Conservation (phyloP, 1,284 basidiomycete species). For the Cryptococcus neoformans region DNA sequence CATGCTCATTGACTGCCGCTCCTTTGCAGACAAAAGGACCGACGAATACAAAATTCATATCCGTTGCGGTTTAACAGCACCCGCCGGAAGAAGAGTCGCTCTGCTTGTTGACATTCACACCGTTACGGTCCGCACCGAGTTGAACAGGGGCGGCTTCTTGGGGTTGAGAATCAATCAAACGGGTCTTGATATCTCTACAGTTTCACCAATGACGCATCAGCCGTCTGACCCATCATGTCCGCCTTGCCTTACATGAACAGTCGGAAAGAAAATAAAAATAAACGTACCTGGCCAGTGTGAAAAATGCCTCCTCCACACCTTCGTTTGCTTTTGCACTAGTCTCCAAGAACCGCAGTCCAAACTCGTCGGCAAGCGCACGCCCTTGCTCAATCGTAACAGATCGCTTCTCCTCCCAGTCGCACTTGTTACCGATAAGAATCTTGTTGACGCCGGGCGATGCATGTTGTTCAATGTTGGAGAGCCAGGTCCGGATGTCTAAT, state of each 20-base stretch:
- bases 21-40: too few relatives aligned
- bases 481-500: conserved; percentile 85
- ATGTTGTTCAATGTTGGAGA: conserved; percentile 97
- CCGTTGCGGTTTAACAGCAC: conserved; percentile 26
- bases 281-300: conserved; percentile 84
- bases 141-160: conserved; percentile 54
- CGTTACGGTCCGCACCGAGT: conserved; percentile 34
- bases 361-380: conserved; percentile 68
- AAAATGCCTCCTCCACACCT: conserved; percentile 99
- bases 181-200: conserved; percentile 88
- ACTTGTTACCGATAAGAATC: conserved; percentile 99
- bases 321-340: conserved; percentile 97
- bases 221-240: conserved; percentile 7
- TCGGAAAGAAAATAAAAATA: too few relatives aligned
- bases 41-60: too few relatives aligned
- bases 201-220: neutral
- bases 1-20: too few relatives aligned
- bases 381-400: conserved; percentile 72
- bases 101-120: conserved; percentile 41
- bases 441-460: conserved; percentile 99
- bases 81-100: conserved; percentile 24
- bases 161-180: conserved; percentile 91
- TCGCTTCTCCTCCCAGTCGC: conserved; percentile 97
- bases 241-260: too few relatives aligned
- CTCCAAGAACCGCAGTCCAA: conserved; percentile 96